Evolutionary conservation across 2,329 filamentous ascomycete species (phyloP).

Genomic region (Colletotrichum sansevieriae): DNA sequence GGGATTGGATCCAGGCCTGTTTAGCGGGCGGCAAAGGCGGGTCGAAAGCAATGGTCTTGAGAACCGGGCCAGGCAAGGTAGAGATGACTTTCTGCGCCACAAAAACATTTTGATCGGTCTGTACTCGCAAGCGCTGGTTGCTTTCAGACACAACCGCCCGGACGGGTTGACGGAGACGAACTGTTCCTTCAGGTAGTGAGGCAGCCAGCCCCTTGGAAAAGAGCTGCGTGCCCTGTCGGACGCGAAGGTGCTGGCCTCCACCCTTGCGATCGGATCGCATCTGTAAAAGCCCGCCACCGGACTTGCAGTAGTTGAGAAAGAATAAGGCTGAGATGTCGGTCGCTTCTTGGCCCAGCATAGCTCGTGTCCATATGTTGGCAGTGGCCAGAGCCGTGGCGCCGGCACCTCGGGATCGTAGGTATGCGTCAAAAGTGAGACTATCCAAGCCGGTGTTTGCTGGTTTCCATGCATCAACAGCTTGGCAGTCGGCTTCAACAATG

Average conservation of each 20-base stretch:
- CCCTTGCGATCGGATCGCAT: conserved; percentile 66
- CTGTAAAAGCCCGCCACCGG: conserved; percentile 62
- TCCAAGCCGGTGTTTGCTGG: conserved; percentile 45
- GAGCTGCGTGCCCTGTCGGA: conserved; percentile 60
- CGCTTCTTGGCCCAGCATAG: conserved; percentile 64
- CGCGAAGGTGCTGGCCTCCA: conserved; percentile 66
- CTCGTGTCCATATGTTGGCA: conserved; percentile 60
- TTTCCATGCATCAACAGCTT: conserved; percentile 44
- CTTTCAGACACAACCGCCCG: conserved; percentile 47
- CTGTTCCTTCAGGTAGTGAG: conserved; percentile 46
- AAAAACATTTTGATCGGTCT: conserved; percentile 47
- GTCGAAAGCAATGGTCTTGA: conserved; percentile 59
- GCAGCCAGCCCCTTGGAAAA: conserved; percentile 54
- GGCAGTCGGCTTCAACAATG: conserved; percentile 48
- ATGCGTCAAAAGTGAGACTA: conserved; percentile 48
- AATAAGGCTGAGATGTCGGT: conserved; percentile 63
- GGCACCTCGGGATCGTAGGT: conserved; percentile 45
- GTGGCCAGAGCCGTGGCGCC: conserved; percentile 49
- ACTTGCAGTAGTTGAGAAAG: conserved; percentile 69
- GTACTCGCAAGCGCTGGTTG: conserved; percentile 17
- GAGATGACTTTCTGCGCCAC: conserved; percentile 60
- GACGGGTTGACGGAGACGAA: conserved; percentile 51
- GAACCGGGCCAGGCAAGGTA: conserved; percentile 61
- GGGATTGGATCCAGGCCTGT: conserved; percentile 49
- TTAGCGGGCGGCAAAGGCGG: conserved; percentile 60